Base-by-base conservation (phyloP, 495 filamentous ascomycete species). In the Hypoxylon intermedium region DNA sequence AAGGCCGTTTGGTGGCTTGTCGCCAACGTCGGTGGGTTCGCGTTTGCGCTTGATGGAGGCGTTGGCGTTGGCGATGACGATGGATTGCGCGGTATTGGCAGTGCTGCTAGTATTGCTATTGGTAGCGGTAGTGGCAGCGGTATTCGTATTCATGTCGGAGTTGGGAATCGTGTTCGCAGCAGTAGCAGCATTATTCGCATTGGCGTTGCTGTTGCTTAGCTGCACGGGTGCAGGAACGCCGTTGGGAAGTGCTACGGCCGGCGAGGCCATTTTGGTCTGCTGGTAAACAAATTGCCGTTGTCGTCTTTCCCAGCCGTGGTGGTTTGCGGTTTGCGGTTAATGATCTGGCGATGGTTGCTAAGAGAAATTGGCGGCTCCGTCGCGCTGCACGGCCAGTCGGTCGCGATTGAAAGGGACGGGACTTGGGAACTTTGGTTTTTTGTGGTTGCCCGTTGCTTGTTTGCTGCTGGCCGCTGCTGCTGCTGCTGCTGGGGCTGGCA, bases 31-130 rank as follows among this genome's bases (percentile, higher is more conserved):
- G 61, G 57, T 74, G 7, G 75, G 57, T 65, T 82, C 82, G 76
- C 80, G 82, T 72, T 84, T 84, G 65, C 82, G 78, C 74, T 84
- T 84, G 69, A 74, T 74, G 40, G 79, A 76, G 49, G 70, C 69
- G 34, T 40, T 23, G 60, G 69, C 71, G 67, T 69, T 54, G 49
- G 70, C 69, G 34, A 33, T 23, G 60, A 68, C 71, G 67, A 70
- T 54, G 15, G 71, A 74, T 28, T 77, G 75, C 61, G 77, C 75
- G 52, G 68, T 66, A 47, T 72, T 61, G 67, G 43, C 12, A 9
- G 72, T 64, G 51, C 23, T 34, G 41, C 56, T 36, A 19, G 60
- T n/a, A 44, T 33, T 50, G 21, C 28, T 24, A 16, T 20, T 19
- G n/a, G 31, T 33, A 37, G 60, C 34, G 28, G 59, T 12, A 46